Conservation (phyloP, 1,284 basidiomycete genomes). For the Leucoagaricus sp. region DNA sequence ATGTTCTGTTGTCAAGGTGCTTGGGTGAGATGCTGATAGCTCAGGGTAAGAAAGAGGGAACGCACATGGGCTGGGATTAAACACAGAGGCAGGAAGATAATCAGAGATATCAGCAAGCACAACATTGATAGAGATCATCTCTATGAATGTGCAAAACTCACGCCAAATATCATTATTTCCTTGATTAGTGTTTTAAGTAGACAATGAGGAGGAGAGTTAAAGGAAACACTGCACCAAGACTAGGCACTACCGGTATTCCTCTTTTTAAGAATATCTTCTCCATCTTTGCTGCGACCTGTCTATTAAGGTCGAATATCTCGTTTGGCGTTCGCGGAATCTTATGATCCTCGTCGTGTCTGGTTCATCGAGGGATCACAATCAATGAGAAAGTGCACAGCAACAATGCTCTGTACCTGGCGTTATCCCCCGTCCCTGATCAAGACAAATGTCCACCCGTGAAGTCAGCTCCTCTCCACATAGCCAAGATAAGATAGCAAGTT, state of each 20-base stretch:
- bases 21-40: slow-evolving; percentile 2
- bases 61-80: slow-evolving; percentile 56
- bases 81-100: background rate
- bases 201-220: slow-evolving; percentile 4
- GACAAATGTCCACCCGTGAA: background rate
- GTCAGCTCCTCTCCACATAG: background rate
- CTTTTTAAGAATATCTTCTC: slow-evolving; percentile 63
- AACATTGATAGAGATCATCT: background rate
- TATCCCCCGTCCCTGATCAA: slow-evolving; percentile 86
- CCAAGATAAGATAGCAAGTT: background rate
- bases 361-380: slow-evolving; percentile 3
- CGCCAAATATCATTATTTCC: slow-evolving; percentile 91
- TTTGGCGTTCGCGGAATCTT: slow-evolving; percentile 75
- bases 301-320: slow-evolving; percentile 84
- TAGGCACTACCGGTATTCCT: slow-evolving; percentile 83
- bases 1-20: slow-evolving; percentile 51
- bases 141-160: slow-evolving; percentile 49
- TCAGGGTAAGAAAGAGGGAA: background rate
- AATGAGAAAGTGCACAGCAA: background rate
- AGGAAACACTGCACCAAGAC: slow-evolving; percentile 57
- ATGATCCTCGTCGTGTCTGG: slow-evolving; percentile 87
- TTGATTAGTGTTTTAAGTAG: slow-evolving; percentile 26
- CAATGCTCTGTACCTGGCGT: slow-evolving; percentile 62
- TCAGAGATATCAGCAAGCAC: slow-evolving; percentile 9
- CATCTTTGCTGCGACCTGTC: slow-evolving; percentile 71